These are phyloP conservation scores for Colletotrichum filicis DNA, from an alignment of 2,329 filamentous ascomycete species.

Conservation along the genomic window DNA sequence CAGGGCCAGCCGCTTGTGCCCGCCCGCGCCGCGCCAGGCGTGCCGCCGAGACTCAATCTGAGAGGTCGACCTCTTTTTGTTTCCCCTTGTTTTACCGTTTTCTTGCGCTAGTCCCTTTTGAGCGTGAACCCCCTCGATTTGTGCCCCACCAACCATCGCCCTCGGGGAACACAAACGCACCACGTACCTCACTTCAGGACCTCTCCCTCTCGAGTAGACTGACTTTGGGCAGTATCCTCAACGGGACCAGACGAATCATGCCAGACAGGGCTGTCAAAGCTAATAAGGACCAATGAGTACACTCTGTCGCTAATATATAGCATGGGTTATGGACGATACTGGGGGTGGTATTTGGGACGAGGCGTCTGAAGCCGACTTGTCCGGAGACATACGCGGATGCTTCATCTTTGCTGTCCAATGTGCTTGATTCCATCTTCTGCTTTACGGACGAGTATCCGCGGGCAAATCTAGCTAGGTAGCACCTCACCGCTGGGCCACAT, in stretches of 20 bases:
- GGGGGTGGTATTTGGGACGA: neutral
- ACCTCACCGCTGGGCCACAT: no score
- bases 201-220: neutral
- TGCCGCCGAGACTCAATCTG: conserved; percentile 27
- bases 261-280: neutral
- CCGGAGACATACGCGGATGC: neutral
- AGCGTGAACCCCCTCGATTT: conserved; percentile 32
- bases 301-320: neutral
- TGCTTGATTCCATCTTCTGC: neutral
- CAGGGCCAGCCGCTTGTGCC: neutral
- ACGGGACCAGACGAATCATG: conserved; percentile 10
- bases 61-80: conserved; percentile 20
- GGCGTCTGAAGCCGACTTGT: neutral
- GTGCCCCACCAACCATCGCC: conserved; percentile 30
- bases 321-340: neutral
- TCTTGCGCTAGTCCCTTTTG: conserved; percentile 31
- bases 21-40: conserved; percentile 8
- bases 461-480: no score
- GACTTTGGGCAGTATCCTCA: conserved; percentile 11
- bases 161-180: conserved; percentile 10
- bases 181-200: neutral
- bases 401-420: neutral
- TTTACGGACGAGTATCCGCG: neutral
- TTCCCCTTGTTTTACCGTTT: conserved; percentile 33
- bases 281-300: neutral